phyloP scores from a whole-genome alignment of 345 rosid genomes.

The Bruguiera sexangula region DNA sequence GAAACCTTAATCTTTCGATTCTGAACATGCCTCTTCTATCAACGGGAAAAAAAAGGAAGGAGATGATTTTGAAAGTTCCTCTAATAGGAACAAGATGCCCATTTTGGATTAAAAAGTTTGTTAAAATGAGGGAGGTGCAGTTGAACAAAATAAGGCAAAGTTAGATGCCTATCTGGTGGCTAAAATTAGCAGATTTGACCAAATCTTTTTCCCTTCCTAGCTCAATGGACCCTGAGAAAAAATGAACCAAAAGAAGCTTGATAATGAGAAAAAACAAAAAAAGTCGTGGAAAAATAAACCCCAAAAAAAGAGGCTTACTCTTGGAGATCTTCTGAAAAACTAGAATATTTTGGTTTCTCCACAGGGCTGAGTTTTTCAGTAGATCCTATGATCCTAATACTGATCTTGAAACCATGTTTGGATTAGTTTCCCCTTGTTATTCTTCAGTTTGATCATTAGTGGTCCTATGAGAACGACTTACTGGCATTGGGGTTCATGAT shows the following conservation, averaged over 20 bases:
- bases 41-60: no score
- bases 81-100: no score
- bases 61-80: no score
- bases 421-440: neutral
- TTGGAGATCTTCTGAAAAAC: constrained; percentile 13
- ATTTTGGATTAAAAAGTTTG: no score
- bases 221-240: constrained; percentile 14
- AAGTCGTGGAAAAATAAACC: neutral
- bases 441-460: neutral
- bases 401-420: constrained; percentile 1
- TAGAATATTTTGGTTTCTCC: constrained; percentile 11
- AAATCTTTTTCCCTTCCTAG: constrained; percentile 9
- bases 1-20: no score
- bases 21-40: no score
- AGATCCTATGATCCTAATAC: constrained; percentile 4
- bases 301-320: neutral
- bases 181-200: constrained; percentile 27
- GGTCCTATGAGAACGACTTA: neutral
- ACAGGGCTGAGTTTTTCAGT: constrained; percentile 13
- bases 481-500: constrained; percentile 10
- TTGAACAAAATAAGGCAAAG: neutral
- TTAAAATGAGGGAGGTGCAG: no score
- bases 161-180: constrained; percentile 3
- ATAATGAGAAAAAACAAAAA: no score
- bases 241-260: constrained; percentile 8